Percentiles rank a stretch among this genome's conserved stretches.
Evolutionary conservation across 2,329 filamentous ascomycete species (phyloP).

Genomic region (Parastagonospora nodorum): DNA sequence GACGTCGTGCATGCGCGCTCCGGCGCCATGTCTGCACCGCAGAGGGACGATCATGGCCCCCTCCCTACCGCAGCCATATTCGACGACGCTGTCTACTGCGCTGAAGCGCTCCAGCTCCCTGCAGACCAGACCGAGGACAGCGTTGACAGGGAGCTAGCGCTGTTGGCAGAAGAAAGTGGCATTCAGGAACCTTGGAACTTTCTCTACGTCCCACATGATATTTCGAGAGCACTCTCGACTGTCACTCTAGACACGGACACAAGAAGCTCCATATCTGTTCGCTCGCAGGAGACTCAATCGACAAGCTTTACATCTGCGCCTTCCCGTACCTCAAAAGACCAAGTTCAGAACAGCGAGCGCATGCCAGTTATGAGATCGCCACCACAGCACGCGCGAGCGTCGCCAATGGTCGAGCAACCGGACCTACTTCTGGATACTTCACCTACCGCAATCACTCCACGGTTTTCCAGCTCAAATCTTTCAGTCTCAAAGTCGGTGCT

Average conservation of each 20-base stretch:
- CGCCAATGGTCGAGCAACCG: conserved; percentile 25
- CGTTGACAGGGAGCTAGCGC: conserved; percentile 33
- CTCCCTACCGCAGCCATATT: conserved; percentile 40
- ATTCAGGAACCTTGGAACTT: conserved; percentile 41
- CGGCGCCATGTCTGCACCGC: conserved; percentile 38
- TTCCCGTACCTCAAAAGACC: conserved; percentile 41
- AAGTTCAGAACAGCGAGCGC: conserved; percentile 21
- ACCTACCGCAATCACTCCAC: conserved; percentile 20
- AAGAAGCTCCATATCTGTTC: conserved; percentile 41
- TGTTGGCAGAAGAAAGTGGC: conserved; percentile 35
- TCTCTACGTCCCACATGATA: conserved; percentile 26
- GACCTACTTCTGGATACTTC: conserved; percentile 20
- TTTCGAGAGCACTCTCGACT: conserved; percentile 37
- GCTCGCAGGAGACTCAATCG: conserved; percentile 43
- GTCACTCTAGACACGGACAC: conserved; percentile 37
- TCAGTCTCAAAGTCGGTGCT: conserved; percentile 26
- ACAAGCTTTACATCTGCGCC: conserved; percentile 40
- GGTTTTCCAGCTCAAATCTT: conserved; percentile 28
- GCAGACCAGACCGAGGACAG: conserved; percentile 37
- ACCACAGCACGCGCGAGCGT: conserved; percentile 17
- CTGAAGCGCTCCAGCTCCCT: conserved; percentile 37
- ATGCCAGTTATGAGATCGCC: conserved; percentile 22
- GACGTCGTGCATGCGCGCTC: conserved; percentile 33
- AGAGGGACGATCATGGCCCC: conserved; percentile 26
- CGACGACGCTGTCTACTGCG: conserved; percentile 38